Conservation (phyloP, 805 yeast genomes). For the Maudiozyma barnettii region DNA sequence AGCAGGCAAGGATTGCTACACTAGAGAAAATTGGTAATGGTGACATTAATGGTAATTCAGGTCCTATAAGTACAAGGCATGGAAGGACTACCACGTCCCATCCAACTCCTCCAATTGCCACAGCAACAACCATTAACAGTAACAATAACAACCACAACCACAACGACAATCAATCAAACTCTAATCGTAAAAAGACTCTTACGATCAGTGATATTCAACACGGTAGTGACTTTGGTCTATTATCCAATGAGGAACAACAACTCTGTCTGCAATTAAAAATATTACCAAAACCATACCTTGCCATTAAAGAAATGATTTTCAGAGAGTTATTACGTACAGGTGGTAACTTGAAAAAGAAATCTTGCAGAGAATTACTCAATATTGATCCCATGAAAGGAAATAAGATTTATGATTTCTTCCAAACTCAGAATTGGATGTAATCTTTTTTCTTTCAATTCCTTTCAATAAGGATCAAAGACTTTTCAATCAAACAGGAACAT, state of each 20-base stretch:
- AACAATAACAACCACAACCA: constrained; percentile 19
- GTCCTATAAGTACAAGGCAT: constrained; percentile 17
- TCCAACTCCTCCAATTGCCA: constrained; percentile 20
- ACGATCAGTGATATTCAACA: constrained; percentile 61
- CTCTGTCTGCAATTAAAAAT: constrained; percentile 77
- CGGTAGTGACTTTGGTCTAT: constrained; percentile 71
- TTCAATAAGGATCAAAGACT: no score
- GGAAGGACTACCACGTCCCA: constrained; percentile 22
- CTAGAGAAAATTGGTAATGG: constrained; percentile 42
- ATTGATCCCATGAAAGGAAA: constrained; percentile 83
- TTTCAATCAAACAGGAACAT: neutral
- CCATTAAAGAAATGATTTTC: constrained; percentile 81
- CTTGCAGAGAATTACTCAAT: constrained; percentile 74
- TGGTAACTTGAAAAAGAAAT: constrained; percentile 72
- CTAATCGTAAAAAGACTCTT: constrained; percentile 29
- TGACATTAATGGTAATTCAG: constrained; percentile 14
- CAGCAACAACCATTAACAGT: constrained; percentile 20
- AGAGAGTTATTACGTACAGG: constrained; percentile 80
- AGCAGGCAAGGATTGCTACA: constrained; percentile 53
- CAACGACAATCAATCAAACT: neutral
- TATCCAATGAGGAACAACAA: constrained; percentile 81
- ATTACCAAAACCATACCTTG: constrained; percentile 87
- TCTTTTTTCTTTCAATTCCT: neutral
- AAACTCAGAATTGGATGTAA: constrained; percentile 77
- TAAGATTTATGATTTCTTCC: constrained; percentile 85